Evolutionary conservation across 352 stramenopile genomes (phyloP).

Genomic region (Globisporangium abappressorium): DNA sequence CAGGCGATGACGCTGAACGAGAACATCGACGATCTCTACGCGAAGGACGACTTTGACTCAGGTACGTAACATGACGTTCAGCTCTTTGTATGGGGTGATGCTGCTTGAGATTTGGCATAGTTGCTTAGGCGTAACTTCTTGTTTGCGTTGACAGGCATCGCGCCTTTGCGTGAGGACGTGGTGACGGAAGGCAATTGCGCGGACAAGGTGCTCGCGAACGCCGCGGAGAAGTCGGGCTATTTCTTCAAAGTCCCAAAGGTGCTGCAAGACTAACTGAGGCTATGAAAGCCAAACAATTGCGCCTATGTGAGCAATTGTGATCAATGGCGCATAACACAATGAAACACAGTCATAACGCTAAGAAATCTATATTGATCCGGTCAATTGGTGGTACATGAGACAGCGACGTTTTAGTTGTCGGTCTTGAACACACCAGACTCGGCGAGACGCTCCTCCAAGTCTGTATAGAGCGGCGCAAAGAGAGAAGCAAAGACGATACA

Average conservation of each 20-base stretch:
- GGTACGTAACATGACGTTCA: slow-evolving; percentile 15
- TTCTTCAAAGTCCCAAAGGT: slow-evolving; percentile 89
- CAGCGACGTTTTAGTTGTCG: slow-evolving; percentile 16
- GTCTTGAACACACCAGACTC: slow-evolving; percentile 69
- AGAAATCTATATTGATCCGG: slow-evolving; percentile 14
- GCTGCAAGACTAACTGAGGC: slow-evolving; percentile 60
- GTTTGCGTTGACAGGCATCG: slow-evolving; percentile 19
- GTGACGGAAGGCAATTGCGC: slow-evolving; percentile 72
- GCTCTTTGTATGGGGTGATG: not conserved
- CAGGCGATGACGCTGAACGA: slow-evolving; percentile 78
- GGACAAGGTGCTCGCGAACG: slow-evolving; percentile 75
- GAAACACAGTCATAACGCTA: not conserved
- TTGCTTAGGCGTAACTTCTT: not conserved
- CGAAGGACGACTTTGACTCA: slow-evolving; percentile 52
- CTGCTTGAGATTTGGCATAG: not conserved
- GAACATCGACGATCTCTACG: slow-evolving; percentile 83
- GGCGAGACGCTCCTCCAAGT: slow-evolving; percentile 88
- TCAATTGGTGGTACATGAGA: not conserved
- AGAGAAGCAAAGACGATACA: not conserved
- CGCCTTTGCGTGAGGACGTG: slow-evolving; percentile 69
- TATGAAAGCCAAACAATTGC: not conserved
- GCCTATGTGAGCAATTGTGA: slow-evolving; percentile 14
- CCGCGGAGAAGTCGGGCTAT: slow-evolving; percentile 70
- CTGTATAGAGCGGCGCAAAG: slow-evolving; percentile 18
- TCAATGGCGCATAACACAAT: not conserved